These are phyloP conservation scores for Hansfordia pulvinata DNA, from an alignment of 2,329 filamentous ascomycete species.

Conservation along the genomic window DNA sequence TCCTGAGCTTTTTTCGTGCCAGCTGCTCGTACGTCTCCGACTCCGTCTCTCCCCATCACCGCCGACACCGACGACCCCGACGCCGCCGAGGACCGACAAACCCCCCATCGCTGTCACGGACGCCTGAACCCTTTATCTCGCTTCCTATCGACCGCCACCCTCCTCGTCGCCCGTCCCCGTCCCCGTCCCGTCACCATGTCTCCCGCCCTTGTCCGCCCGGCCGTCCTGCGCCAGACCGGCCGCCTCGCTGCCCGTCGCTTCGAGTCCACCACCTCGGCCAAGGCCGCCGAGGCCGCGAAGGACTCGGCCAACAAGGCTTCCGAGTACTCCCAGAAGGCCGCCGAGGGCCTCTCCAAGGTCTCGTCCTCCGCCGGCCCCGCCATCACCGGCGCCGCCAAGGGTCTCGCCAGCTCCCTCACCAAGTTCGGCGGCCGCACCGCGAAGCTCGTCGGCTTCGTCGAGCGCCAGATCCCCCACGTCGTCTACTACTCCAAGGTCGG, in stretches of 20 bases:
- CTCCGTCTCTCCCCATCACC: no score
- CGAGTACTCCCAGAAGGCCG: conserved; percentile 49
- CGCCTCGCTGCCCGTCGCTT: conserved; percentile 38
- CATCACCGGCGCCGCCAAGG: conserved; percentile 58
- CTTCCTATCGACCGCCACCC: conserved; percentile 2
- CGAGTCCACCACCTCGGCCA: conserved; percentile 41
- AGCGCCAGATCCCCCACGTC: conserved; percentile 80
- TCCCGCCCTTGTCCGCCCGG: conserved; percentile 13
- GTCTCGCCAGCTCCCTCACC: conserved; percentile 51
- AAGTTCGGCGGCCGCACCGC: conserved; percentile 77
- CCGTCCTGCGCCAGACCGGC: conserved; percentile 18
- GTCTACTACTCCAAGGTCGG: conserved; percentile 88
- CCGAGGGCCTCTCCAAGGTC: conserved; percentile 72
- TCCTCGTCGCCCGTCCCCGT: conserved; percentile 1
- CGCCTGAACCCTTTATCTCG: no score
- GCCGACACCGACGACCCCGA: no score
- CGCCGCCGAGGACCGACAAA: no score
- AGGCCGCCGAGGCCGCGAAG: conserved; percentile 28
- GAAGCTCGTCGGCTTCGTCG: conserved; percentile 62
- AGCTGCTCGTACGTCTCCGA: no score
- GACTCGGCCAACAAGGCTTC: conserved; percentile 7
- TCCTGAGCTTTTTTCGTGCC: no score
- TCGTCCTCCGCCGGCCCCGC: conserved; percentile 68
- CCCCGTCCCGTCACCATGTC: conserved; percentile 12
- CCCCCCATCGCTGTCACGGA: no score